These are phyloP conservation scores for Echria macrotheca DNA, from an alignment of 495 filamentous ascomycete genomes.

Conservation along the genomic window DNA sequence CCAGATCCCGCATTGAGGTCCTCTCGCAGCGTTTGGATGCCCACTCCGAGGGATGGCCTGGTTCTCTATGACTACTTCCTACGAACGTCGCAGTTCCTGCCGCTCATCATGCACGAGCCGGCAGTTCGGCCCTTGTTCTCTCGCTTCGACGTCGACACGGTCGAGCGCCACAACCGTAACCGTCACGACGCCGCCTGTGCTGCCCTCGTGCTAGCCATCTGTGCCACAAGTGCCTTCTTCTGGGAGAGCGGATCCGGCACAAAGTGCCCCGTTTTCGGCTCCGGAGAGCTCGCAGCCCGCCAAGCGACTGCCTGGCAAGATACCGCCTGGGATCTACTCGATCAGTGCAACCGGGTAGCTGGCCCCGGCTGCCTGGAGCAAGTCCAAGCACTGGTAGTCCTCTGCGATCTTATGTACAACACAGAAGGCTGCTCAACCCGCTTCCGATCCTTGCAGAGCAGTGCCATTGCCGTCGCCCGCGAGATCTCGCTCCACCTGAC, in stretches of 20 bases:
- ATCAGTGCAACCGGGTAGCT: slow-evolving; percentile 25
- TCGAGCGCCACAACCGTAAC: too few relatives aligned
- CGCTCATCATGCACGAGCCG: slow-evolving; percentile 1
- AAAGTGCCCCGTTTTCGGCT: slow-evolving; percentile 20
- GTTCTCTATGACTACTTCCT: slow-evolving; percentile 28
- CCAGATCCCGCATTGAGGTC: not conserved
- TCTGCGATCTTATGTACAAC: slow-evolving; percentile 34
- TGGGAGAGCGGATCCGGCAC: slow-evolving; percentile 18
- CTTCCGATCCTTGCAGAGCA: slow-evolving; percentile 28
- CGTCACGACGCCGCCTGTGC: slow-evolving; percentile 27
- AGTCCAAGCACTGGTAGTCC: slow-evolving; percentile 39
- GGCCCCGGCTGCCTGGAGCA: slow-evolving; percentile 33
- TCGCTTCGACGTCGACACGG: slow-evolving; percentile 28
- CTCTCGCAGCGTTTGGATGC: not conserved
- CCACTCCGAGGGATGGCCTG: not conserved
- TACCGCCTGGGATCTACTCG: slow-evolving; percentile 34
- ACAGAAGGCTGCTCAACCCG: slow-evolving; percentile 37
- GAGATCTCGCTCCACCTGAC: slow-evolving; percentile 40
- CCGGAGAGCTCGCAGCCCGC: slow-evolving; percentile 26
- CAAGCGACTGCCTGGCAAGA: slow-evolving; percentile 34
- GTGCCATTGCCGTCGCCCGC: slow-evolving; percentile 29
- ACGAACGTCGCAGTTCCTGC: slow-evolving; percentile 1
- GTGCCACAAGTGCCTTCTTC: slow-evolving; percentile 38
- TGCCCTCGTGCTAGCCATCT: slow-evolving; percentile 40
- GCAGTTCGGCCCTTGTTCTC: slow-evolving; percentile 29